These are phyloP conservation scores for Gynandropsis gynandra DNA, from an alignment of 345 rosid species.

Conservation along the genomic window DNA sequence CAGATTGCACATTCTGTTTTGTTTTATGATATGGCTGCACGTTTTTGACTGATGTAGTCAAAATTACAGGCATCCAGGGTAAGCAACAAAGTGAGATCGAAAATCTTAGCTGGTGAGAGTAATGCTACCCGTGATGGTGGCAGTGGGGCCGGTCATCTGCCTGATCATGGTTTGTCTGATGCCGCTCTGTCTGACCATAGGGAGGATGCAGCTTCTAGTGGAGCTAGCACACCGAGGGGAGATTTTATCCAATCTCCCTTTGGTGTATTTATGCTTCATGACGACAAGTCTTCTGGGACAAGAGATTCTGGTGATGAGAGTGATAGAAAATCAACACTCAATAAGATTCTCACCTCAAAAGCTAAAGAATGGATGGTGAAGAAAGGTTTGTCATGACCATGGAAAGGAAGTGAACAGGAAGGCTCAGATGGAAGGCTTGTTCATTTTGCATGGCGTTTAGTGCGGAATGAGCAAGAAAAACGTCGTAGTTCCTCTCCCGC, in stretches of 20 bases:
- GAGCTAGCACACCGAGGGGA: constrained; percentile 90
- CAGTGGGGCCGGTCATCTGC: constrained; percentile 59
- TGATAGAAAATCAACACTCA: constrained; percentile 67
- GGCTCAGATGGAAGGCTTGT: constrained; percentile 44
- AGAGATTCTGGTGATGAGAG: constrained; percentile 64
- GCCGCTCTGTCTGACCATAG: constrained; percentile 47
- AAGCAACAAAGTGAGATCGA: constrained; percentile 80
- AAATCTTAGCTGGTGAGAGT: constrained; percentile 53
- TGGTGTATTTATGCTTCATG: constrained; percentile 46
- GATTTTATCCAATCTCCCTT: constrained; percentile 49
- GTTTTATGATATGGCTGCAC: constrained; percentile 20
- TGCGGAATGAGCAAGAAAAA: constrained; percentile 50
- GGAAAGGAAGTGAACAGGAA: constrained; percentile 84
- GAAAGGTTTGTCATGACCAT: constrained; percentile 90
- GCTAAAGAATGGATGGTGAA: constrained; percentile 86
- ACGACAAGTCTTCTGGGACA: constrained; percentile 41
- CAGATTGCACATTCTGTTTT: constrained; percentile 19
- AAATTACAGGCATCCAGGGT: constrained; percentile 66
- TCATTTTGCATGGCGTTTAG: constrained; percentile 48
- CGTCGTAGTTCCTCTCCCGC: constrained; percentile 35
- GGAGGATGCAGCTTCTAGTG: constrained; percentile 83
- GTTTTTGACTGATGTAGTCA: constrained; percentile 27
- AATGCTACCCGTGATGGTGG: constrained; percentile 58
- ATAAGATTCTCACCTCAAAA: constrained; percentile 60
- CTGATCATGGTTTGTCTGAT: constrained; percentile 55